Conservation (phyloP, 192 early-diverging fungal genomes). For the Backusella macrospora region DNA sequence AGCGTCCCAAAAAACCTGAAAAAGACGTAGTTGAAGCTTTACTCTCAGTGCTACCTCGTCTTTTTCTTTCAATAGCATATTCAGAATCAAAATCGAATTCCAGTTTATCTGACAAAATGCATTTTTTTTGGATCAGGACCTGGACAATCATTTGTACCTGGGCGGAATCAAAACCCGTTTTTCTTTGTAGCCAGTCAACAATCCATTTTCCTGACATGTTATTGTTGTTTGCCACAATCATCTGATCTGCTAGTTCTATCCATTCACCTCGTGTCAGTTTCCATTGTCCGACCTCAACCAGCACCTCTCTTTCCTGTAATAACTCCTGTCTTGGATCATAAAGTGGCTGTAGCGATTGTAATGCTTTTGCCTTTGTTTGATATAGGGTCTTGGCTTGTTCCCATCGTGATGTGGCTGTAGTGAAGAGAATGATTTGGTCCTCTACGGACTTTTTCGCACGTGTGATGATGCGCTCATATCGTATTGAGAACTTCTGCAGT, state of each 20-base stretch:
- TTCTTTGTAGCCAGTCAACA: not conserved
- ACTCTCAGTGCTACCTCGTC: not conserved
- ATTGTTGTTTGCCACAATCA: not conserved
- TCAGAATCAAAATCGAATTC: not conserved
- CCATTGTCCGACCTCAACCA: not conserved
- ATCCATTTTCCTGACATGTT: not conserved
- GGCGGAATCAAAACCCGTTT: not conserved
- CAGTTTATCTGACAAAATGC: not conserved
- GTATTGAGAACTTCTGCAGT: constrained; percentile 10
- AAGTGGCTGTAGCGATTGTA: not conserved
- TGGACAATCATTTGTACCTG: not conserved
- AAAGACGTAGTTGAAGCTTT: not conserved
- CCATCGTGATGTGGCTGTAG: not conserved
- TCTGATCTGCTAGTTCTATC: not conserved
- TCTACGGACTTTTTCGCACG: constrained; percentile 16
- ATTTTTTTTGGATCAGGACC: not conserved
- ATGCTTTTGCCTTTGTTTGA: not conserved
- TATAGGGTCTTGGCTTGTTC: constrained; percentile 8
- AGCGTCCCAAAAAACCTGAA: constrained; percentile 8
- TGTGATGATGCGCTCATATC: constrained; percentile 25
- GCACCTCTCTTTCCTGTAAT: not conserved
- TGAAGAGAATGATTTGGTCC: constrained; percentile 19
- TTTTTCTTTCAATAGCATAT: not conserved
- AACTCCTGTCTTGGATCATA: not conserved
- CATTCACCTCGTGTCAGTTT: constrained; percentile 1